A percentile compares a stretch with the other conserved stretches of the same genome.
Evolutionary conservation across 371 early-diverging fungal genomes (phyloP).

Genomic region (Zychaea mexicana): DNA sequence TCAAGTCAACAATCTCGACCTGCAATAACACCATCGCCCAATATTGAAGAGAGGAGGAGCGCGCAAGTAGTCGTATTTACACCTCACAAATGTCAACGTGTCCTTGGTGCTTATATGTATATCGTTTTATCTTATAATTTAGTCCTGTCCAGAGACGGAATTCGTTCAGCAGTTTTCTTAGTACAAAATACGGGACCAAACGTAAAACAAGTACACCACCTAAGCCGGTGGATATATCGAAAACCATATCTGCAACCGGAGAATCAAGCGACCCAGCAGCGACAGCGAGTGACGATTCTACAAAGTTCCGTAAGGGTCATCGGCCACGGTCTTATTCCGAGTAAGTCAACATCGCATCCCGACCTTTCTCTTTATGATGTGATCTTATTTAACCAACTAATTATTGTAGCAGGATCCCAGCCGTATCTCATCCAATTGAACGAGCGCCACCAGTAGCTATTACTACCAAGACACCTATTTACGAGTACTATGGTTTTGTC

Average conservation of each 20-base stretch:
- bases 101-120: neutral
- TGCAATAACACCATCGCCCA: neutral
- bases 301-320: constrained; percentile 27
- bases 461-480: constrained; percentile 71
- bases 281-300: neutral
- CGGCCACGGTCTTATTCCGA: constrained; percentile 52
- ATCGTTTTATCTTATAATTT: too few relatives aligned
- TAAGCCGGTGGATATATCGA: neutral
- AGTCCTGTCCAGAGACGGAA: constrained; percentile 35
- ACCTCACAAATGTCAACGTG: neutral
- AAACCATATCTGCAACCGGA: neutral
- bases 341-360: constrained; percentile 19
- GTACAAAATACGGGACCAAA: constrained; percentile 25
- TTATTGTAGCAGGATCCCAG: constrained; percentile 26
- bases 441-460: constrained; percentile 51
- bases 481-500: constrained; percentile 87
- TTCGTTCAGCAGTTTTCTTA: constrained; percentile 48
- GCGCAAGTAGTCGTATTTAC: neutral
- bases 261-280: neutral
- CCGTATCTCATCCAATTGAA: constrained; percentile 33
- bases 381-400: neutral
- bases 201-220: neutral
- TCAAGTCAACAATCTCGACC: constrained; percentile 16
- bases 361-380: neutral
- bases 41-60: neutral